These are phyloP conservation scores for Arabidopsis hybrid DNA, from an alignment of 441 rosid genomes.

Conservation along the genomic window DNA sequence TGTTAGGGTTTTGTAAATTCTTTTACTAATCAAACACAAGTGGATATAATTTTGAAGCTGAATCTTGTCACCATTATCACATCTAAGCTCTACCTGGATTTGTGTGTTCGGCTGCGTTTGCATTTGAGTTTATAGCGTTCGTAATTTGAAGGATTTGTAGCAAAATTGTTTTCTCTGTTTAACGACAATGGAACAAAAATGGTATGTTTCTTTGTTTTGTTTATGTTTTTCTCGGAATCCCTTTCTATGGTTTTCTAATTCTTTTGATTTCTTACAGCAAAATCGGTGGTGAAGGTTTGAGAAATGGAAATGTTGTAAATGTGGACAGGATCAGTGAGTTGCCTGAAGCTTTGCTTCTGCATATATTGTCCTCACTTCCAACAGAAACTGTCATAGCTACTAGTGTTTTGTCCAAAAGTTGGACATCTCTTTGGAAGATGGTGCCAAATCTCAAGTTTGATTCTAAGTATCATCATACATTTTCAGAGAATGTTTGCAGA, in stretches of 20 bases:
- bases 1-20: too few relatives aligned
- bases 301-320: too few relatives aligned
- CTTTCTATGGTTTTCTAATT: neutral
- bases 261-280: neutral
- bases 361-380: conserved; percentile 8
- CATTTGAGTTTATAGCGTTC: neutral
- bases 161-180: neutral
- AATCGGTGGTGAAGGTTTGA: neutral
- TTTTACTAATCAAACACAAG: too few relatives aligned
- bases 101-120: neutral
- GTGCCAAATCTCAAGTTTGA: conserved; percentile 1
- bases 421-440: conserved; percentile 5
- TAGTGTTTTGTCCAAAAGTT: conserved; percentile 23
- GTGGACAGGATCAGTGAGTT: conserved; percentile 19
- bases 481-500: neutral
- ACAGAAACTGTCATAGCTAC: neutral
- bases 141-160: neutral
- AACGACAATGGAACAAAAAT: neutral
- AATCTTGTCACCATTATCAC: neutral
- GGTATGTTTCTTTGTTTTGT: neutral
- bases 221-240: neutral
- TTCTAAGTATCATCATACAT: neutral
- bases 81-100: neutral
- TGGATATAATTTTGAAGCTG: neutral
- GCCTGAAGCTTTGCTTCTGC: conserved; percentile 12